Conservation (phyloP, 2,329 filamentous ascomycete species). For the Penicillium brasilianum region DNA sequence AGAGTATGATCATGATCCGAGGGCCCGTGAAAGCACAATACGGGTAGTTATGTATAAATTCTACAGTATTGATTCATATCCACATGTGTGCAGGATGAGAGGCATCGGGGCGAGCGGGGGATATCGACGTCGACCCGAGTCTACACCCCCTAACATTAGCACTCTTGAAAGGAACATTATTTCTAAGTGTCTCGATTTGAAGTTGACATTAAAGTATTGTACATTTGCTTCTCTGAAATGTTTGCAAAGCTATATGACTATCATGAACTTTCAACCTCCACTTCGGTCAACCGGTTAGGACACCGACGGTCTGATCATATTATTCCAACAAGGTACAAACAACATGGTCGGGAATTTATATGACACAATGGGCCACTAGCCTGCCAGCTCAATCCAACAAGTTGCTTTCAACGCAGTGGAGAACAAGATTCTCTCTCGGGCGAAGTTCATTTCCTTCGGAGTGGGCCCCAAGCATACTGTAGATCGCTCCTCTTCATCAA, state of each 20-base stretch:
- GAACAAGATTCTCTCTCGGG: neutral
- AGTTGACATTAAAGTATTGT: neutral
- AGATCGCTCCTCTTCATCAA: neutral
- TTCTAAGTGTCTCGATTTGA: neutral
- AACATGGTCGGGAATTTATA: neutral
- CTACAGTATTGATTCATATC: too few species aligned
- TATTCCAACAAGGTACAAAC: neutral
- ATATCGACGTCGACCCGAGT: neutral
- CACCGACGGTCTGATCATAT: neutral
- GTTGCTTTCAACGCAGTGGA: neutral
- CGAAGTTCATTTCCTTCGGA: neutral
- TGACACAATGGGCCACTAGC: neutral
- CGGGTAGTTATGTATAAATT: too few species aligned
- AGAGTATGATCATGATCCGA: too few species aligned
- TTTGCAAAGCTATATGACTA: neutral
- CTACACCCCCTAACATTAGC: too few species aligned
- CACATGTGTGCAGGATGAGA: too few species aligned
- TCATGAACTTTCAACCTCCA: neutral
- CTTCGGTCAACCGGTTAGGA: neutral
- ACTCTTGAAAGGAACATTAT: too few species aligned
- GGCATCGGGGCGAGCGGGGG: too few species aligned
- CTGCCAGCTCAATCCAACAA: neutral
- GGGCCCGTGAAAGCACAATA: too few species aligned
- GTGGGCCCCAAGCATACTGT: neutral
- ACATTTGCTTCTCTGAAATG: neutral